Evolutionary conservation across 208 protist species (phyloP), one percentile per base, ranked within the genome.

Genomic region (Porcisia deanei): DNA sequence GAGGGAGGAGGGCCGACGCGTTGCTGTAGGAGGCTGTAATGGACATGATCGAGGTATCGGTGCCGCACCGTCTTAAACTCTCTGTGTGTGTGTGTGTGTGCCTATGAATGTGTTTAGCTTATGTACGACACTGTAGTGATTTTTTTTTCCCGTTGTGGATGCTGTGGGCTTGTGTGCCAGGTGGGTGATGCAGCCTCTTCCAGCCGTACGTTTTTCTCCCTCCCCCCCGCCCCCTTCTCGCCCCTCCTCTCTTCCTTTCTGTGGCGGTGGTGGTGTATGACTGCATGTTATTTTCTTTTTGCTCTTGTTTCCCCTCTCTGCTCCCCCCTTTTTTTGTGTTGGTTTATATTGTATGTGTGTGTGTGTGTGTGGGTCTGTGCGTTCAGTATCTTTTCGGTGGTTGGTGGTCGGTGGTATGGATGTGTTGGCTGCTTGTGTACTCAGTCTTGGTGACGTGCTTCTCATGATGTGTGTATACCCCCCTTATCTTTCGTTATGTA

Each of bases 31-130:
- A 8, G 57, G 10, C 57, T 37, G 57, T 14, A 22, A n/a, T 25
- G 57, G 18, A 30, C 30, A 30, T 30, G 30, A 30, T 30, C 30
- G 57, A 18, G 59, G 3, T 14, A 16, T 20, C 22, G 59, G 1
- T 16, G 34, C 25, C 34, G 6, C 54, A 58, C 6, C 20, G 22
- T 25, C 54, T n/a, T 58, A n/a, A n/a, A 16, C 14, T n/a, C 5
- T 14, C 43, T 71, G 60, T 55, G 66, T 71, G 66, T 71, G 25
- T 5, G 49, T 45, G 34, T 67, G 41, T 67, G 61, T 52, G 30
- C 39, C 12, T 1, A 7, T 58, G 20, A 30, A 30, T 30, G 30
- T 30, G 30, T 30, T 30, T 30, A 30, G 30, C 30, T 30, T 30
- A 30, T 30, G 30, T 30, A 30, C 30, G 30, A 30, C 30, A 30